Conservation (phyloP, 805 yeast species). For the Hanseniaspora occidentalis region DNA sequence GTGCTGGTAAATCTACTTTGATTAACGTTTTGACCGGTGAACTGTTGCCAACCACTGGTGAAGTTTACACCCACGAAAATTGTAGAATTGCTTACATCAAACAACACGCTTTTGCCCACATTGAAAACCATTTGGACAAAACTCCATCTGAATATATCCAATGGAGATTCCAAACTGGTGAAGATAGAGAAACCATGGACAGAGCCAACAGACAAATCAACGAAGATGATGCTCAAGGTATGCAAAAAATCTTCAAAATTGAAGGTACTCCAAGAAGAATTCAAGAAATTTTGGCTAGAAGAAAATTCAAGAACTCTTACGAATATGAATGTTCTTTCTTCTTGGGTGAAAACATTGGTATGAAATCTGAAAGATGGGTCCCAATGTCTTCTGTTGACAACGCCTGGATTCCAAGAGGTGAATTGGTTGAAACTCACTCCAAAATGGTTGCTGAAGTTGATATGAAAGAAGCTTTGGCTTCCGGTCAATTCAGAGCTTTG, state of each 20-base stretch:
- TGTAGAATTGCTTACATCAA: slow-evolving; percentile 99
- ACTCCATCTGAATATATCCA: slow-evolving; percentile 99
- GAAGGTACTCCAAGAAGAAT: slow-evolving; percentile 99
- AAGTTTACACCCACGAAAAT: slow-evolving; percentile 98
- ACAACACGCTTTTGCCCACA: slow-evolving; percentile 99
- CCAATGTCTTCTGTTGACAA: slow-evolving; percentile 99
- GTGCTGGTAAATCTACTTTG: slow-evolving; percentile 99
- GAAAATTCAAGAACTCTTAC: slow-evolving; percentile 99
- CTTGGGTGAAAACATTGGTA: slow-evolving; percentile 97
- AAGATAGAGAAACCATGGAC: slow-evolving; percentile 99
- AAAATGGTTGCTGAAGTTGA: slow-evolving; percentile 99
- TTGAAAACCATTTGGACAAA: slow-evolving; percentile 96
- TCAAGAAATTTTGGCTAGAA: slow-evolving; percentile 85
- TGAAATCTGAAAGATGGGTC: slow-evolving; percentile 98
- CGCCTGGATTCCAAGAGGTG: slow-evolving; percentile 99
- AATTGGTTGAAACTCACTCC: slow-evolving; percentile 90
- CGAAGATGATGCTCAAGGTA: slow-evolving; percentile 93
- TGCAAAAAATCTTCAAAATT: slow-evolving; percentile 98
- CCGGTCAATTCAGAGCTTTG: slow-evolving; percentile 99
- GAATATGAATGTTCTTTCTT: slow-evolving; percentile 98
- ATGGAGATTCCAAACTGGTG: slow-evolving; percentile 99
- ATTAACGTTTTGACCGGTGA: slow-evolving; percentile 99
- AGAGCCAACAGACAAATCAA: slow-evolving; percentile 98
- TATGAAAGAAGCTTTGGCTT: slow-evolving; percentile 99
- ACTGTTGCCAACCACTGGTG: slow-evolving; percentile 95